Evolutionary conservation across 23 red algal genomes (phyloP).

Genomic region (Pyropia yezoensis): DNA sequence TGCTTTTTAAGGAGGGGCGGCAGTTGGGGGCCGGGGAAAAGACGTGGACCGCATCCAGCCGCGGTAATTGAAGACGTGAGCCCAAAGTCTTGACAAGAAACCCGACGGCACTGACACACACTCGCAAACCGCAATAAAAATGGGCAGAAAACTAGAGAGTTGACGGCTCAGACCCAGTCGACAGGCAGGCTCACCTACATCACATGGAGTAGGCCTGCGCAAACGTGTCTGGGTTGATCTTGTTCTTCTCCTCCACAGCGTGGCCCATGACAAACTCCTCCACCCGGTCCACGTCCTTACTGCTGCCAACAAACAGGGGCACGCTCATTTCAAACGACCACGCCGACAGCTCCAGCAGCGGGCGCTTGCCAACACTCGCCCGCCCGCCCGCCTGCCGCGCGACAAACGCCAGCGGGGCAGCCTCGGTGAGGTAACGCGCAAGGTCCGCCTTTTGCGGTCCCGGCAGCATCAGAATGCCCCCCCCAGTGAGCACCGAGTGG

Average conservation of each 20-base stretch:
- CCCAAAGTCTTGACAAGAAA: too few relatives aligned
- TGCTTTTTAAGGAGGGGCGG: too few relatives aligned
- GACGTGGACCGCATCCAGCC: too few relatives aligned
- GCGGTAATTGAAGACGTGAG: too few relatives aligned
- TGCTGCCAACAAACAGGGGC: slow-evolving; percentile 77
- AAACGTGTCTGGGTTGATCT: slow-evolving; percentile 42
- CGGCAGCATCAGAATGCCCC: slow-evolving; percentile 92
- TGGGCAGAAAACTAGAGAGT: too few relatives aligned
- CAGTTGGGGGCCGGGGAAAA: too few relatives aligned
- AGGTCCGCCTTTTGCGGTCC: slow-evolving; percentile 82
- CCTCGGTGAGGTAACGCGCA: slow-evolving; percentile 75
- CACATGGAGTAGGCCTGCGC: too few relatives aligned
- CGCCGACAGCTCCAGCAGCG: slow-evolving; percentile 76
- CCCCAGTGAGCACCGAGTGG: slow-evolving; percentile 73
- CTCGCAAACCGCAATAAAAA: too few relatives aligned
- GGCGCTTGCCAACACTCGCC: slow-evolving; percentile 82
- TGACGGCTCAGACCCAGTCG: too few relatives aligned
- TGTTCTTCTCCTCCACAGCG: slow-evolving; percentile 53
- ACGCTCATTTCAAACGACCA: slow-evolving; percentile 98
- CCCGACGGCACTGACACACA: too few relatives aligned
- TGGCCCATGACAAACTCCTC: slow-evolving; percentile 66
- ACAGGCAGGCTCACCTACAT: too few relatives aligned
- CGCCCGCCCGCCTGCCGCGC: slow-evolving; percentile 89
- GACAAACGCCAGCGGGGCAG: slow-evolving; percentile 90
- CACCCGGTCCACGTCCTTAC: slow-evolving; percentile 68